These are phyloP conservation scores for Psilocybe azurescens DNA, from an alignment of 768 basidiomycete genomes.

Conservation along the genomic window DNA sequence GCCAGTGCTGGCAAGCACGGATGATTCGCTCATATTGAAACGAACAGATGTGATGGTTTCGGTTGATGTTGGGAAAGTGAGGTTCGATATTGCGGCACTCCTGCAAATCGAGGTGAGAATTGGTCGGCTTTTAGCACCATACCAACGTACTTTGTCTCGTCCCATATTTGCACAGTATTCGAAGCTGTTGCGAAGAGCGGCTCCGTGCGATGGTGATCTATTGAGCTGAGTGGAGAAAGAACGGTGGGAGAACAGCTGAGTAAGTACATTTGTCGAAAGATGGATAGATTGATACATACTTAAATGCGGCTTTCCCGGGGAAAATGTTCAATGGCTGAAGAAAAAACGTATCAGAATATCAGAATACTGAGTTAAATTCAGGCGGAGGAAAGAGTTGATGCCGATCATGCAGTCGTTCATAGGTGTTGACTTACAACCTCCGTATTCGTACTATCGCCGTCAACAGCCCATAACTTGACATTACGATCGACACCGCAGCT, in stretches of 20 bases:
- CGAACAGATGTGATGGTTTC: slow-evolving; percentile 89
- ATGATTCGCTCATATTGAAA: slow-evolving; percentile 94
- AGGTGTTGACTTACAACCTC: slow-evolving; percentile 37
- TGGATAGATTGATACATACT: slow-evolving; percentile 53
- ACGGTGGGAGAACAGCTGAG: slow-evolving; percentile 7
- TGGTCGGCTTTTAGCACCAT: not conserved
- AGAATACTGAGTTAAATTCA: slow-evolving; percentile 1
- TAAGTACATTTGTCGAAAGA: not conserved
- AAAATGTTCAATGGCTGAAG: slow-evolving; percentile 76
- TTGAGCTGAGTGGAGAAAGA: slow-evolving; percentile 58
- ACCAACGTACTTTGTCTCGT: slow-evolving; percentile 84
- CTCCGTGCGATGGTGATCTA: slow-evolving; percentile 92
- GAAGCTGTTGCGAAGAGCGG: slow-evolving; percentile 95
- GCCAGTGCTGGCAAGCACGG: slow-evolving; percentile 93
- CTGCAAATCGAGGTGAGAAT: slow-evolving; percentile 39
- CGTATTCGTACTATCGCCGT: slow-evolving; percentile 28
- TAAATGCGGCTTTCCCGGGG: slow-evolving; percentile 88
- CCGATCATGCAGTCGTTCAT: not conserved
- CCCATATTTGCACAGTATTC: slow-evolving; percentile 95
- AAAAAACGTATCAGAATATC: slow-evolving; percentile 4
- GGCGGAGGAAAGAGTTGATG: not conserved
- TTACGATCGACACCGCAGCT: slow-evolving; percentile 86
- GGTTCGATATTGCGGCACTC: slow-evolving; percentile 83
- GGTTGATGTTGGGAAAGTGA: slow-evolving; percentile 84
- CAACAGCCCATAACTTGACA: slow-evolving; percentile 80